A percentile compares a stretch with the other conserved stretches of the same genome.
phyloP scores from a whole-genome alignment of 768 basidiomycete genomes.

The Pleurotus sapidus region DNA sequence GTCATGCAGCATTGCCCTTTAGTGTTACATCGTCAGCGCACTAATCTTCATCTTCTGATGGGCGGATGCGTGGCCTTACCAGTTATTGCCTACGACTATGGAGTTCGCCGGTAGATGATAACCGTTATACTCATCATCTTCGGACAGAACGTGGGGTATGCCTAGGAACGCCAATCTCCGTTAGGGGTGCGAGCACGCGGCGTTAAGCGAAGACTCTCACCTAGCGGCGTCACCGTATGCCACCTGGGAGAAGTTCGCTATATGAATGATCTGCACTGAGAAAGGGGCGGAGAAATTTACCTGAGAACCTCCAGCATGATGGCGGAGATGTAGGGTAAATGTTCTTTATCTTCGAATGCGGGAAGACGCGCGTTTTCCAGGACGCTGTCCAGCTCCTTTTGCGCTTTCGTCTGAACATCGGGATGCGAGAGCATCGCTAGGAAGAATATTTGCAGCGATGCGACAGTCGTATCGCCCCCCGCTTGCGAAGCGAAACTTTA shows the following conservation, averaged over 20 bases:
- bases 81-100: slow-evolving; percentile 25
- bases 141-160: slow-evolving; percentile 23
- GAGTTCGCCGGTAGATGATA: slow-evolving; percentile 30
- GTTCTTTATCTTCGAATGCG: slow-evolving; percentile 20
- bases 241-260: slow-evolving; percentile 25
- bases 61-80: slow-evolving; percentile 16
- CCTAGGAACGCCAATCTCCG: slow-evolving; percentile 16
- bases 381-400: slow-evolving; percentile 26
- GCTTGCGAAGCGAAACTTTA: slow-evolving; percentile 14
- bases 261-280: not conserved
- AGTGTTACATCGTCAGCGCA: not conserved
- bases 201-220: too few relatives aligned
- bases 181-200: too few relatives aligned
- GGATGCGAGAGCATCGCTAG: slow-evolving; percentile 27
- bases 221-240: slow-evolving; percentile 20
- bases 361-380: slow-evolving; percentile 26
- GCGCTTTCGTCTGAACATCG: slow-evolving; percentile 23
- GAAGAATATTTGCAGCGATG: slow-evolving; percentile 18
- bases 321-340: slow-evolving; percentile 29
- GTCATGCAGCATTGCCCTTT: slow-evolving; percentile 30
- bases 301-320: slow-evolving; percentile 22
- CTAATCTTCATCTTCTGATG: not conserved
- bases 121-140: slow-evolving; percentile 32
- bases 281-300: slow-evolving; percentile 9
- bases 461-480: slow-evolving; percentile 24